phyloP scores from a whole-genome alignment of 305 asterid genomes.

The Petunia hybrid region DNA sequence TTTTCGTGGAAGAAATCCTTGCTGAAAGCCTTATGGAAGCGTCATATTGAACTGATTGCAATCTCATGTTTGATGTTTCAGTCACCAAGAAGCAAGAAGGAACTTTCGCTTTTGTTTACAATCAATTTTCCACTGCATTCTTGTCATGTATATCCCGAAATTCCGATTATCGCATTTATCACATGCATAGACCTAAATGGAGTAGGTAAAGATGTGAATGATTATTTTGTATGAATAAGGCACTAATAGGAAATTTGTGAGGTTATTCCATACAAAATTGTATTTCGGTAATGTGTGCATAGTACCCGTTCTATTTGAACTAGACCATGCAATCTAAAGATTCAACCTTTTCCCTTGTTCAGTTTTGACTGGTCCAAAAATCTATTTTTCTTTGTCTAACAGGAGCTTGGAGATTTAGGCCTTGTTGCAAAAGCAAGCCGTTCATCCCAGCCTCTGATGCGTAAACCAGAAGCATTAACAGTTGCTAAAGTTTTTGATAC shows the following conservation, averaged over 20 bases:
- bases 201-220: neutral
- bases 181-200: neutral
- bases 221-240: neutral
- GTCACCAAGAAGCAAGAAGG: no score
- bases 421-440: conserved; percentile 94
- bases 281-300: conserved; percentile 8
- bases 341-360: neutral
- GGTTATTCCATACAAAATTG: neutral
- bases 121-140: no score
- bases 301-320: neutral
- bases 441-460: conserved; percentile 90
- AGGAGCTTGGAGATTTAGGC: conserved; percentile 97
- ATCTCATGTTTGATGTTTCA: no score
- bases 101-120: no score
- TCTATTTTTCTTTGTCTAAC: conserved; percentile 17
- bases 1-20: neutral
- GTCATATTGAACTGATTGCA: neutral
- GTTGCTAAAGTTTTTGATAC: conserved; percentile 85
- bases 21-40: neutral
- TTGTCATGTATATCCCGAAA: no score
- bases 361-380: conserved; percentile 5
- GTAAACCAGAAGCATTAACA: conserved; percentile 86
- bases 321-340: neutral
- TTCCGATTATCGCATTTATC: neutral
- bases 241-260: neutral